Conservation (phyloP, 1,139 yeast genomes). For the Kodamaea sp. region DNA sequence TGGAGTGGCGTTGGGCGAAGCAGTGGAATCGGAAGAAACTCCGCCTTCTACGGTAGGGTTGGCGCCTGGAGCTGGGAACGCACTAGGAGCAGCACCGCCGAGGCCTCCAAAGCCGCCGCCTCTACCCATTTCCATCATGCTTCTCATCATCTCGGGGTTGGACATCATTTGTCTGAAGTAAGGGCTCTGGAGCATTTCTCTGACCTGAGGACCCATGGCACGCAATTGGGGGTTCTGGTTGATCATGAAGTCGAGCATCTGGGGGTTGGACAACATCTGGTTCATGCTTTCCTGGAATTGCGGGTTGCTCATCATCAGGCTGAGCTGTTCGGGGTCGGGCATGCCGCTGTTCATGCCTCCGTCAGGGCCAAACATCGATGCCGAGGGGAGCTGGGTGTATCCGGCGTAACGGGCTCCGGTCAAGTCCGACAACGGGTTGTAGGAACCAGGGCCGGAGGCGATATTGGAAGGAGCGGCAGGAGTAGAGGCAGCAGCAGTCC, state of each 20-base stretch:
- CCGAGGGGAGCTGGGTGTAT: constrained; percentile 80
- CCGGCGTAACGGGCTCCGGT: constrained; percentile 98
- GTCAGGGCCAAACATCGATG: constrained; percentile 91
- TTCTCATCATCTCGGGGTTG: constrained; percentile 83
- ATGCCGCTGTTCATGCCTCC: constrained; percentile 75
- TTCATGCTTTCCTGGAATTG: constrained; percentile 79
- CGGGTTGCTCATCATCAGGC: constrained; percentile 78
- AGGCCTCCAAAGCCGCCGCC: constrained; percentile 28
- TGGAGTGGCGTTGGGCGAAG: constrained; percentile 10
- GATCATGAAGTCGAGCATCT: constrained; percentile 80
- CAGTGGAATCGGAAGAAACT: constrained; percentile 12
- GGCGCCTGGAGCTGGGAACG: constrained; percentile 62
- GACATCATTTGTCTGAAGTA: constrained; percentile 81
- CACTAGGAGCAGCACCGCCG: constrained; percentile 10
- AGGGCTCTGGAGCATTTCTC: constrained; percentile 84
- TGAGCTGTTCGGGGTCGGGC: constrained; percentile 75
- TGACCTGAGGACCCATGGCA: constrained; percentile 85
- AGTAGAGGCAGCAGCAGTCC: constrained; percentile 17
- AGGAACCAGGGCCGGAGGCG: constrained; percentile 86
- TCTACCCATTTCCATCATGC: constrained; percentile 74
- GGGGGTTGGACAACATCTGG: constrained; percentile 74
- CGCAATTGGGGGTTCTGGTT: constrained; percentile 82
- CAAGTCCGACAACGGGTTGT: constrained; percentile 86
- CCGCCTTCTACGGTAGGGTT: constrained; percentile 38
- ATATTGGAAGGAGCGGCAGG: constrained; percentile 65